Conservation (phyloP, 2,329 filamentous ascomycete species). For the Hypoxylon rubiginosum region DNA sequence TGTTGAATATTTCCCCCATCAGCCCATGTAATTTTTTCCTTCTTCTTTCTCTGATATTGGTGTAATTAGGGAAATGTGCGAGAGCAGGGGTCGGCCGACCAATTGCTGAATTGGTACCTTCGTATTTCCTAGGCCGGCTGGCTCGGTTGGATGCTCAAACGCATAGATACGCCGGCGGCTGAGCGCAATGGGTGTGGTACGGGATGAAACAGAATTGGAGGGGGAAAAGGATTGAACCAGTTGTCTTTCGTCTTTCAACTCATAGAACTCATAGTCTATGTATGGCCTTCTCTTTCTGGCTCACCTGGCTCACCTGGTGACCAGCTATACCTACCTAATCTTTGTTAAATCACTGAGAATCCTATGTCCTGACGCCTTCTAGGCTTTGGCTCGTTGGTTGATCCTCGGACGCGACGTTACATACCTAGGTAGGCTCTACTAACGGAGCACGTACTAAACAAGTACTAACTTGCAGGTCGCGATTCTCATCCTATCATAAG, state of each 20-base stretch:
- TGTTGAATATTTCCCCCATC: constrained; percentile 18
- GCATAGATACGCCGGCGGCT: constrained; percentile 35
- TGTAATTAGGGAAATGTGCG: constrained; percentile 41
- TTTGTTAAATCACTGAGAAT: constrained; percentile 3
- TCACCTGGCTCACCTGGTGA: constrained; percentile 4
- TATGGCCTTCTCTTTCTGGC: constrained; percentile 8
- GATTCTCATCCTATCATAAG: constrained; percentile 24
- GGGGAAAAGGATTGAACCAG: constrained; percentile 31
- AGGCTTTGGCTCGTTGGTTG: constrained; percentile 8
- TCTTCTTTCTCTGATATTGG: constrained; percentile 37
- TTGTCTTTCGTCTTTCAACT: constrained; percentile 16
- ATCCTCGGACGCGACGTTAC: constrained; percentile 38
- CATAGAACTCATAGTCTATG: constrained; percentile 7
- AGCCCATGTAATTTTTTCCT: constrained; percentile 26
- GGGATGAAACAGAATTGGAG: constrained; percentile 37
- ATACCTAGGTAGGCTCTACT: background rate
- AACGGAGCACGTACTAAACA: constrained; percentile 20
- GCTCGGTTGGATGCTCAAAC: constrained; percentile 29
- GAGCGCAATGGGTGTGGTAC: constrained; percentile 31
- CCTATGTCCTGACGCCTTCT: background rate
- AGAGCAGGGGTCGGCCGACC: constrained; percentile 33
- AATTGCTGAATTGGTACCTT: constrained; percentile 36
- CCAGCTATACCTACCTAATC: background rate
- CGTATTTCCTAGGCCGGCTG: constrained; percentile 28
- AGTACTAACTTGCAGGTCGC: constrained; percentile 11